Base-by-base conservation (phyloP, 2,329 filamentous ascomycete species). In the Fusarium subglutinans region DNA sequence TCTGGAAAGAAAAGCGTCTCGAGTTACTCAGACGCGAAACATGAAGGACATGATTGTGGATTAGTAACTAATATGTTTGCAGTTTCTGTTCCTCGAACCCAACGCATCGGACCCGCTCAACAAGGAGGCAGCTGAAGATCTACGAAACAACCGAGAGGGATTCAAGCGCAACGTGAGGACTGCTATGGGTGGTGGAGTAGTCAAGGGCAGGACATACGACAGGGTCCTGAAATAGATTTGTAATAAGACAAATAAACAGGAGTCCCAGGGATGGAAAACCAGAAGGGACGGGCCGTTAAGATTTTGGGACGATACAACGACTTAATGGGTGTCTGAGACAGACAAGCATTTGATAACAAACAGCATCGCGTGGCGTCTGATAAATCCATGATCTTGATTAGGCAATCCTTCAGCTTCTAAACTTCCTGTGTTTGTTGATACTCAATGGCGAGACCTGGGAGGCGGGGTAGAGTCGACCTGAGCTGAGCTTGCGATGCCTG, bases 71-170 rank as follows among this genome's bases (percentile, higher is more conserved):
- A 80, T 61, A 43, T 35, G 26, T 22, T 10, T 62, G 54, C 83
- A 98, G 92, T 98, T 98, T 81, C 88, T 99, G 58, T 99, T 99
- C 88, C 91, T 98, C 72, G 96, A 99, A 82, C 96, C 96, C 24
- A 99, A 99, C 81, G 95, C 96, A 15, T 95, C 93, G 55, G 96
- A 99, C 81, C 96, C 96, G n/a, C 86, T 99, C 70, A 99, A 99
- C 84, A 98, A 99, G 87, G 96, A 98, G 80, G 96, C 96, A 0
- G 96, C 96, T 8, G 95, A 98, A 70, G 96, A 98, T 80, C 86
- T 99, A 77, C 91, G 96, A 78, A 87, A 88, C 54, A 97, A 96
- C 82, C 87, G 95, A 43, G 96, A 98, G 61, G 90, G 88, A 37
- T 99, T 99, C 85, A 96, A 95, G 87, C 88, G 94, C 70, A 98